Base-by-base conservation (phyloP, 192 early-diverging fungal species). In the Coemansia sp. region DNA sequence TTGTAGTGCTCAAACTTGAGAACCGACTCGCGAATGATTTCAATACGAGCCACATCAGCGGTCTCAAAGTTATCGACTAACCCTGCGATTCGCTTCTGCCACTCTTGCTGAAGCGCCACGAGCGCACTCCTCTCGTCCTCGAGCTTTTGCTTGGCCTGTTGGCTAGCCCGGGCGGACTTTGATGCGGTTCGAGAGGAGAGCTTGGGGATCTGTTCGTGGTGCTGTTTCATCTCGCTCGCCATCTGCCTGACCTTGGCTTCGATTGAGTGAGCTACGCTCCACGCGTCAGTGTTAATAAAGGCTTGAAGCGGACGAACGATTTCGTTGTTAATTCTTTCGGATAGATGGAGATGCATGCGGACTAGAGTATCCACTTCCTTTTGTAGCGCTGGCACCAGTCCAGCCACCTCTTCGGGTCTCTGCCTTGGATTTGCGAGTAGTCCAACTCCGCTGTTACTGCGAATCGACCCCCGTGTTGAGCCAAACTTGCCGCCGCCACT, bases 1-100 rank as follows among this genome's bases (percentile, higher is more conserved):
- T n/a, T n/a, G n/a, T n/a, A n/a, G n/a, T 46, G 88, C 87, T 82
- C 74, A 37, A 74, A 77, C 24, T 60, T 70, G 31, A 82, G 57
- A 46, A 74, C 61, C 4, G 74, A 61, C 14, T 82, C 79, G 37
- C 75, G 74, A 33, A 77, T 54, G 24, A 68, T 19, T 59, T 82
- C 70, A 16, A 72, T 40, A 29, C 79, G 79, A 1, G 79, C 74
- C 33, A 77, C 69, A 63, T 82, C 79, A 10, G 72, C 72, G 3
- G 66, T 42, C 64, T 82, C 79, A 67, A 77, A 82, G 57, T 69
- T 59, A 6, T 45, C 71, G n/a, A 82, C 79, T 62, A 82, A 56
- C 0, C 50, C 54, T 14, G 66, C 48, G 19, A 82, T 71, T 24
- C 64, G 68, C 21, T 46, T 68, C 19, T 82, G 79, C 79, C 79